Base-by-base conservation (phyloP, 129 eudicot species). In the Gnaphalium uliginosum region DNA sequence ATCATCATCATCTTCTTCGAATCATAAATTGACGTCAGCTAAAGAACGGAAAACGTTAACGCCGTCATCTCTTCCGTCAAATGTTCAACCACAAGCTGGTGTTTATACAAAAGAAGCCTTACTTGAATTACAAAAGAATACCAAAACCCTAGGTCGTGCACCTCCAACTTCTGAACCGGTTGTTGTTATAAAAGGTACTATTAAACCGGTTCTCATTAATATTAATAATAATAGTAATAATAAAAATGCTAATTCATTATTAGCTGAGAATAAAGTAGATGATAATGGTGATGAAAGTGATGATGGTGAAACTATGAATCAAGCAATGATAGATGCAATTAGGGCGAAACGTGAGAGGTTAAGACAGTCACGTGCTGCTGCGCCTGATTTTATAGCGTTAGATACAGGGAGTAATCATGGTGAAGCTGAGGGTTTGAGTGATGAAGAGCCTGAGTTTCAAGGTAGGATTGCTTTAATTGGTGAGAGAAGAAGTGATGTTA, bases 321-420 rank as follows among this genome's bases (percentile, higher is more conserved):
- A 88, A 79, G 90, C 87, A 0, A 80, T 39, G 53, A 93, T 93
- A 60, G 79, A 87, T 70, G 92, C 86, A 0, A 86, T 86, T 48
- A 81, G 78, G 88, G 96, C 98, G 0, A 83, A 85, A 75, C 80
- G 91, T 80, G 98, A 93, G 85, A 80, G 96, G 50, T 18, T 88
- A 5, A 60, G 98, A 76, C 88, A 85, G 68, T 83, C 90, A 3
- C 79, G 89, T 39, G 86, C 88, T 14, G 99, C 96, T 0, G 93
- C 92, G 0, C 91, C 88, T 17, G 97, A 94, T 73, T 94, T 43
- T 57, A 94, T 94, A 33, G 81, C 99, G 18, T 60, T 94, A 68
- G 99, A 94, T 78, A 83, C 81, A 50, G 99, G 99, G 39, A 86
- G 97, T 77, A 90, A 94, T 87, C 97, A 90, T 62, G 99, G 99